Evolutionary conservation across 2,329 filamentous ascomycete species (phyloP).

Genomic region (Drechslerella stenobrocha): DNA sequence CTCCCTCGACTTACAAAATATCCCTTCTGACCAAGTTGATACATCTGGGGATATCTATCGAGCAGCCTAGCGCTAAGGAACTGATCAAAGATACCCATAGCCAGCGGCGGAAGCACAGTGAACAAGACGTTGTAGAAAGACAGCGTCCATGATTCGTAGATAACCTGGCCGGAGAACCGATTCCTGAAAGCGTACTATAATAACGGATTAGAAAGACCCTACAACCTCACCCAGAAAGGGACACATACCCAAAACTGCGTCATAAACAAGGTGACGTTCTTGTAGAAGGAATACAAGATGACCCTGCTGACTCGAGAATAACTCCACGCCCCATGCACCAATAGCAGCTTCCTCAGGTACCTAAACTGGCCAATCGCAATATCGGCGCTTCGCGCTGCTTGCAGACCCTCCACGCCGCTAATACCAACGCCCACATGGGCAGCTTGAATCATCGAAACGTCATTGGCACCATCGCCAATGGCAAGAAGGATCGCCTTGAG

Average conservation of each 20-base stretch:
- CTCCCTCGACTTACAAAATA: conserved; percentile 62
- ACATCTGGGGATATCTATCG: conserved; percentile 94
- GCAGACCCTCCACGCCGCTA: conserved; percentile 92
- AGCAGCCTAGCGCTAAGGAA: conserved; percentile 92
- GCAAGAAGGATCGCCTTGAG: conserved; percentile 88
- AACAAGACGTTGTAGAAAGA: conserved; percentile 99
- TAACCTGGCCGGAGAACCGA: conserved; percentile 93
- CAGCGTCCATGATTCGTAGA: conserved; percentile 99
- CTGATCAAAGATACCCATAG: conserved; percentile 94
- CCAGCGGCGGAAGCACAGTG: conserved; percentile 88
- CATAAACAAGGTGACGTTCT: conserved; percentile 98
- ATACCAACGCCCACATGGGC: conserved; percentile 98
- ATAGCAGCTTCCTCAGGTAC: conserved; percentile 85
- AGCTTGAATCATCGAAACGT: conserved; percentile 99
- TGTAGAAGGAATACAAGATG: conserved; percentile 98
- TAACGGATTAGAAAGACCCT: neutral
- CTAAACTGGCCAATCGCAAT: conserved; percentile 95
- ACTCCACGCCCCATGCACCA: conserved; percentile 96
- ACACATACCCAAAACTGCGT: conserved; percentile 91
- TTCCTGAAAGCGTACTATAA: conserved; percentile 92
- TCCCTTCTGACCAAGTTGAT: conserved; percentile 88
- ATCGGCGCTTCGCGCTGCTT: conserved; percentile 92
- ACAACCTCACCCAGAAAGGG: neutral
- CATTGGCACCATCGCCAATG: conserved; percentile 96
- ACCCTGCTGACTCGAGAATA: conserved; percentile 97